Evolutionary conservation across 148 eudicot species (phyloP), one percentile per base, ranked within the genome.

Genomic region (Arbutus unedo): DNA sequence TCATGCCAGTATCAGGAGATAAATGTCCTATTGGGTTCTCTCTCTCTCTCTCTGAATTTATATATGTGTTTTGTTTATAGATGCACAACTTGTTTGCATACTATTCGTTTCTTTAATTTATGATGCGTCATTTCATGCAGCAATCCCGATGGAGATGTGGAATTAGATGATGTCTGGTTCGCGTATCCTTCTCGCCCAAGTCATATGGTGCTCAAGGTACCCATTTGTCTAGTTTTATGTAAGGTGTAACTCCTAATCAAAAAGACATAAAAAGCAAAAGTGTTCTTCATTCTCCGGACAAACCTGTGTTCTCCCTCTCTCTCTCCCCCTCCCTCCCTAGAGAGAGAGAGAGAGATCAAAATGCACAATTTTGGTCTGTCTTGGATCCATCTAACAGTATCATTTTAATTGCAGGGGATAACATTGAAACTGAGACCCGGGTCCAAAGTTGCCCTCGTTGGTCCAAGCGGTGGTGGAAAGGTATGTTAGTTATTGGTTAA

Each of bases 381-480:
- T 78, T 43, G 15, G 48, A 10, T 25, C 64, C 16, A 41, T 57
- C 67, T 78, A 44, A 78, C 31, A 4, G n/a, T n/a, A 19, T 1
- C 19, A 11, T 77, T 77, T 56, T 31, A 43, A 56, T 9, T 86
- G 41, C 82, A 91, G 94, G 94, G 92, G 56, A 90, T 91, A 86
- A 87, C 87, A 10, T 76, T 91, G 74, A 90, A 87, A 83, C 76
- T 91, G 85, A 85, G 76, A 82, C 91, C 92, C 53, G 91, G 92
- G 49, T 90, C 92, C 31, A 91, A 91, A 82, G 90, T 91, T 41
- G 94, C 94, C 55, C 94, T 91, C 23, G 94, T 91, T 72, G 94
- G 94, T 83, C 94, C 94, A 53, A 91, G 94, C 74, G 92, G 94
- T 83, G 94, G 94, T 54, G 94, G 94, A 78, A 91, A 91, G 67